Evolutionary conservation across 2,329 filamentous ascomycete species (phyloP).

Genomic region (Microcyclospora tardicrescens): DNA sequence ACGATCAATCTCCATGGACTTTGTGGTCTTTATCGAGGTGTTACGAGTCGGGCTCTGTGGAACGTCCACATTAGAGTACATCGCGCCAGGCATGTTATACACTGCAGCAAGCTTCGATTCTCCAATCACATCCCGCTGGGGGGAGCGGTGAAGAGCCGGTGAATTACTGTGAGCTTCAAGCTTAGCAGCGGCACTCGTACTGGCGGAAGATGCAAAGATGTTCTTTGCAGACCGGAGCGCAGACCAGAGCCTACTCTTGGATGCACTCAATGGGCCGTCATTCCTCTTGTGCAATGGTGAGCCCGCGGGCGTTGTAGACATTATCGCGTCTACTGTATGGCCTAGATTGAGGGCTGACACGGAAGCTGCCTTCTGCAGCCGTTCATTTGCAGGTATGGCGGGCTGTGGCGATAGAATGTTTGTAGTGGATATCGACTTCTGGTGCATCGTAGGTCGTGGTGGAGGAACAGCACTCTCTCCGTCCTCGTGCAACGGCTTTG

Average conservation of each 20-base stretch:
- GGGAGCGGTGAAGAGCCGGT: slow-evolving; percentile 11
- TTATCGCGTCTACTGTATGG: slow-evolving; percentile 14
- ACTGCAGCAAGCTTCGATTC: slow-evolving; percentile 9
- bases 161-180: slow-evolving; percentile 33
- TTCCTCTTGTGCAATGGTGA: slow-evolving; percentile 40
- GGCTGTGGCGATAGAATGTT: slow-evolving; percentile 33
- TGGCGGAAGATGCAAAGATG: slow-evolving; percentile 64
- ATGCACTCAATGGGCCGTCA: slow-evolving; percentile 78
- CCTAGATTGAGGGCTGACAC: slow-evolving; percentile 29
- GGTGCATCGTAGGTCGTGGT: slow-evolving; percentile 20
- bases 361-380: slow-evolving; percentile 45
- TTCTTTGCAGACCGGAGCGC: slow-evolving; percentile 80
- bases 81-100: slow-evolving; percentile 22
- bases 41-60: slow-evolving; percentile 15
- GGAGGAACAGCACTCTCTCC: slow-evolving; percentile 5
- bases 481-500: slow-evolving; percentile 4
- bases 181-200: slow-evolving; percentile 45
- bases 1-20: slow-evolving; percentile 49
- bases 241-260: slow-evolving; percentile 84
- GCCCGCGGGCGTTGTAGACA: slow-evolving; percentile 43
- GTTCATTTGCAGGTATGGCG: slow-evolving; percentile 22
- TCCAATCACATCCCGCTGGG: slow-evolving; percentile 5
- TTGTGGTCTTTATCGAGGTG: slow-evolving; percentile 39
- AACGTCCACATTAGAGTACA: slow-evolving; percentile 10
- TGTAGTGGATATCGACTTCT: slow-evolving; percentile 24